Evolutionary conservation across 2,329 filamentous ascomycete genomes (phyloP).

Genomic region (Beauveria asiatica): DNA sequence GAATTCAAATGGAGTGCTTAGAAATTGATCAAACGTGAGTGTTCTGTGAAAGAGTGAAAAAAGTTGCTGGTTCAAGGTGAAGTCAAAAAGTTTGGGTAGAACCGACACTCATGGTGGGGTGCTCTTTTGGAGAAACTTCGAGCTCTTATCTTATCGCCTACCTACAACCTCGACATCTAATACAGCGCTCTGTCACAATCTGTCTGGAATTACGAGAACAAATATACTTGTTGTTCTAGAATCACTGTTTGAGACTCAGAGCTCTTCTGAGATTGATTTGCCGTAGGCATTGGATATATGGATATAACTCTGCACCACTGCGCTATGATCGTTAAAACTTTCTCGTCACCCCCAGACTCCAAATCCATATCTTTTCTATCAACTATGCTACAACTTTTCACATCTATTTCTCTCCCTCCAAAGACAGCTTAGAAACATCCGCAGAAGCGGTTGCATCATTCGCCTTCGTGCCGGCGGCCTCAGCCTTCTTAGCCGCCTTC

Average conservation of each 20-base stretch:
- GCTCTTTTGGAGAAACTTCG: conserved; percentile 7
- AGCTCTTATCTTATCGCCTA: conserved; percentile 19
- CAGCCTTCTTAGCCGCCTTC: conserved; percentile 34
- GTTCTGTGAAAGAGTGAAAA: not conserved
- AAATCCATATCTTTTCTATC: not conserved
- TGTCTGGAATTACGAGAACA: not conserved
- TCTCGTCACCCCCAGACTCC: conserved; percentile 7
- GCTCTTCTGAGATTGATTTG: not conserved
- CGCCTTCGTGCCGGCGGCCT: conserved; percentile 16
- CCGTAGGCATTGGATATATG: not conserved
- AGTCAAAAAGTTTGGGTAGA: not conserved
- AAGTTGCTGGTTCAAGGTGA: not conserved
- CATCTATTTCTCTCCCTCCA: conserved; percentile 8
- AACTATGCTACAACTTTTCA: conserved; percentile 1
- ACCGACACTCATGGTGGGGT: not conserved
- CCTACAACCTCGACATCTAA: not conserved
- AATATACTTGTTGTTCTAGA: not conserved
- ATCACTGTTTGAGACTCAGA: not conserved
- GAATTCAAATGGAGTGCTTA: not conserved
- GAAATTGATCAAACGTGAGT: not conserved
- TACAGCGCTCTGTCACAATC: not conserved
- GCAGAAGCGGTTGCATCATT: not conserved
- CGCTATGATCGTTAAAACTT: conserved; percentile 6
- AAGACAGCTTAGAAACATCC: conserved; percentile 4
- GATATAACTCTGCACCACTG: conserved; percentile 1